phyloP scores from a whole-genome alignment of 2,329 filamentous ascomycete genomes.

The Fusarium aywerte region DNA sequence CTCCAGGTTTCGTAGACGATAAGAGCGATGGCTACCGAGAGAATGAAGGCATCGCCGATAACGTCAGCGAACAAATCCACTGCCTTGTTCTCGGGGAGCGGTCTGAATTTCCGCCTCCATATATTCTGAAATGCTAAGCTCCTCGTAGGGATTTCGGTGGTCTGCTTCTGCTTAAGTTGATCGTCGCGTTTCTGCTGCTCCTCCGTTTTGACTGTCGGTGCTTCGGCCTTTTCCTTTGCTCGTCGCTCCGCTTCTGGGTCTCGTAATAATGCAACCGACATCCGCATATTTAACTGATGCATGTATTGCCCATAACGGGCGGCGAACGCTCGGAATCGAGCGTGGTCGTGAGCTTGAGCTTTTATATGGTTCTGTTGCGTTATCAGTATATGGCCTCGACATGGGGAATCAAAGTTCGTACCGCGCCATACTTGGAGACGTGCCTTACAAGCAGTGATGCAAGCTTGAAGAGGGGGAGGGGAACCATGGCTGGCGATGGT shows the following conservation, averaged over 20 bases:
- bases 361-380: conserved; percentile 70
- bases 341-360: conserved; percentile 72
- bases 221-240: conserved; percentile 70
- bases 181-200: conserved; percentile 69
- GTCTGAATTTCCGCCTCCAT: conserved; percentile 71
- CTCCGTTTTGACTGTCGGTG: conserved; percentile 72
- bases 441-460: conserved; percentile 72
- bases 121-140: conserved; percentile 59
- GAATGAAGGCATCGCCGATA: conserved; percentile 71
- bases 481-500: conserved; percentile 62
- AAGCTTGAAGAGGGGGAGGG: conserved; percentile 74
- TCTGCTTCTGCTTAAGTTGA: conserved; percentile 54
- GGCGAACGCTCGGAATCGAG: conserved; percentile 68
- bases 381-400: conserved; percentile 24
- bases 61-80: conserved; percentile 75
- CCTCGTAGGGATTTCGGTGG: conserved; percentile 42
- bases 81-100: conserved; percentile 72
- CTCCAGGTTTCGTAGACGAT: conserved; percentile 72
- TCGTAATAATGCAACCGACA: conserved; percentile 68
- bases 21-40: conserved; percentile 66
- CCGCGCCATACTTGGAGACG: conserved; percentile 75
- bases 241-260: conserved; percentile 67
- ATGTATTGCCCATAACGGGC: conserved; percentile 71
- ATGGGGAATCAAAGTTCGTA: conserved; percentile 54
- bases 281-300: conserved; percentile 74